Evolutionary conservation across 164 flowering plant species (phyloP), one percentile per base, ranked within the genome.

Genomic region (Sextonia rubra): DNA sequence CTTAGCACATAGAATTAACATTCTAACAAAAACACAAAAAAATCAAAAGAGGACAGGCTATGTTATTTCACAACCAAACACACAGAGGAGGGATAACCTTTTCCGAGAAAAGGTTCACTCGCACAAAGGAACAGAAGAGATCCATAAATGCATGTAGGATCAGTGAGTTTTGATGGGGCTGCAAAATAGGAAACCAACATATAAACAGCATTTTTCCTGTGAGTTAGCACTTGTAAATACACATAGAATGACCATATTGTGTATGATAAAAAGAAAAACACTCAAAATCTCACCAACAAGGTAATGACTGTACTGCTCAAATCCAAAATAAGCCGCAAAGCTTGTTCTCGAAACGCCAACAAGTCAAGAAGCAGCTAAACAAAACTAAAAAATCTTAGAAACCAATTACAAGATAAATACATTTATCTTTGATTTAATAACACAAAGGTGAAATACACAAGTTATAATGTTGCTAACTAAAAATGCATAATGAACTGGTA

Each of bases 111-210:
- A 95, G 87, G 81, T 90, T 93, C 37, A 89, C 99, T 68, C 98
- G 97, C 60, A 90, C 89, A 77, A 91, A 95, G 56, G 92, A 81
- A 78, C 97, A 93, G 79, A 95, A 95, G 48, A 95, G 92, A 83
- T 91, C 99, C 99, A 95, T 95, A 82, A 95, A 95, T 48, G 97
- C 99, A 77, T 93, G 94, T 66, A 95, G 85, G 74, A 95, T 93
- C 76, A 95, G 85, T 44, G 97, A 91, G 69, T 95, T 95, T 81
- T 95, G 98, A 79, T 93, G 98, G 52, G 99, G 99, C 97, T 94
- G 97, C 88, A 91, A 85, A 76, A 82, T 15, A 77, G 74, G 56
- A 58, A 18, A 44, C 26, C 77, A 72, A 73, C 66, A 75, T 65
- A 76, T 64, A 70, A 44, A 69, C n/a, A 29, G 12, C 37, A 64